These are phyloP conservation scores for Metarhizium anisopliae DNA, from an alignment of 2,329 filamentous ascomycete genomes.

Conservation along the genomic window DNA sequence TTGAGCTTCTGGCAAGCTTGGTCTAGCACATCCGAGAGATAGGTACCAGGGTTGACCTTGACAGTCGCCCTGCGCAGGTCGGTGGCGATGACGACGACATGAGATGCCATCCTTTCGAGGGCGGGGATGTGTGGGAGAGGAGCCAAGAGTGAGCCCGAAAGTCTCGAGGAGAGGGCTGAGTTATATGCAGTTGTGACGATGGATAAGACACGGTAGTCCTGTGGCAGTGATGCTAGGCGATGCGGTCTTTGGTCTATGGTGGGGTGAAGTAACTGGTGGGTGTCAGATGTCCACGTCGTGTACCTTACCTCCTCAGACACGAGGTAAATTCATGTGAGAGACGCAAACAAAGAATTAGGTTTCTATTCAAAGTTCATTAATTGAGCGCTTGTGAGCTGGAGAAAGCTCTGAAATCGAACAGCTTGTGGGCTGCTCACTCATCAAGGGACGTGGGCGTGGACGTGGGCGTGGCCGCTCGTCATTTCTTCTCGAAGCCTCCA, in stretches of 20 bases:
- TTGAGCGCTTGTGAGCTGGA: no score
- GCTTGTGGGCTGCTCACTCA: no score
- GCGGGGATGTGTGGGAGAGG: not conserved
- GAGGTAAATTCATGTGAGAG: no score
- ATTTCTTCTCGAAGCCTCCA: slow-evolving; percentile 7
- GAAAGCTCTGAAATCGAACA: no score
- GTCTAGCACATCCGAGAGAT: slow-evolving; percentile 74
- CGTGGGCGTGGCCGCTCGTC: no score
- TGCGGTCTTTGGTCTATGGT: no score
- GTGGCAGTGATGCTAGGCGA: not conserved
- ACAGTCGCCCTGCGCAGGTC: slow-evolving; percentile 69
- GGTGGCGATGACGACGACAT: slow-evolving; percentile 80
- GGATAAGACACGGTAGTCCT: not conserved
- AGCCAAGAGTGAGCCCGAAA: not conserved
- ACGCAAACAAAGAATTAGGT: no score
- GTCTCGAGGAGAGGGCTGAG: not conserved
- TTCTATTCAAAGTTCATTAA: no score
- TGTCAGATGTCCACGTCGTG: no score
- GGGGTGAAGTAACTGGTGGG: no score
- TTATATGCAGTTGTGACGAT: not conserved
- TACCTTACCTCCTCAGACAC: no score
- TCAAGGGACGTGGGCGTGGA: no score
- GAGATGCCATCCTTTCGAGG: slow-evolving; percentile 59
- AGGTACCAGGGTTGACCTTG: slow-evolving; percentile 74
- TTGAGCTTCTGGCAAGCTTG: slow-evolving; percentile 82